Base-by-base conservation (phyloP, 106 monocot genomes). In the Dendrobium chrysotoxum region DNA sequence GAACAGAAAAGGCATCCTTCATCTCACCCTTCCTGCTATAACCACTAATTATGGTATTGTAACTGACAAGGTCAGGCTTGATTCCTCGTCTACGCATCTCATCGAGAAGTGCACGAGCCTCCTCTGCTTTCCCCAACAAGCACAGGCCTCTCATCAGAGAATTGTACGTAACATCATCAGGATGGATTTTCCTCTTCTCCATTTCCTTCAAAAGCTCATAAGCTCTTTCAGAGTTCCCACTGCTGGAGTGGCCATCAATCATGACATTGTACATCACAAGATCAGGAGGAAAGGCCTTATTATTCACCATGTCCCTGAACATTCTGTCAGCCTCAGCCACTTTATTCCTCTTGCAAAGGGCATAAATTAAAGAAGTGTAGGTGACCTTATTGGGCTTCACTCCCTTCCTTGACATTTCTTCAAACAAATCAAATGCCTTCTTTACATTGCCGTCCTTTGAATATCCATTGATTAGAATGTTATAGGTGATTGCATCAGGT, bases 151-250 rank as follows among this genome's bases (percentile, higher is more conserved):
- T 92, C 87, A 97, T 92, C 65, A 97, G 72, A 17, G 89, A 88
- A 80, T 94, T 97, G 72, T 84, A 97, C 3, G 96, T 97, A 55
- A 97, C 82, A 44, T 92, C 96, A 83, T 97, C 96, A 1, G 96
- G 89, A 28, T 50, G 9, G 23, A 97, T 76, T n/a, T 79, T 84
- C 80, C 77, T 86, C 30, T 35, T 79, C 53, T 92, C 92, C 96
- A 97, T 94, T 30, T 92, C 89, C 78, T 80, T 80, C 81, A 97
- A 30, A 21, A 97, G 83, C 16, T 79, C 76, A 58, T 90, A 90
- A 21, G 90, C 96, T n/a, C 85, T 79, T 12, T 89, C 82, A 81
- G 90, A 89, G 40, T 88, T 85, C 3, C 92, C 92, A 11, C 1
- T 16, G 13, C 35, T 72, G 54, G 89, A 94, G 70, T 92, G 87